phyloP scores from a whole-genome alignment of 2,329 filamentous ascomycete species.

The Cladosporium colombiae region DNA sequence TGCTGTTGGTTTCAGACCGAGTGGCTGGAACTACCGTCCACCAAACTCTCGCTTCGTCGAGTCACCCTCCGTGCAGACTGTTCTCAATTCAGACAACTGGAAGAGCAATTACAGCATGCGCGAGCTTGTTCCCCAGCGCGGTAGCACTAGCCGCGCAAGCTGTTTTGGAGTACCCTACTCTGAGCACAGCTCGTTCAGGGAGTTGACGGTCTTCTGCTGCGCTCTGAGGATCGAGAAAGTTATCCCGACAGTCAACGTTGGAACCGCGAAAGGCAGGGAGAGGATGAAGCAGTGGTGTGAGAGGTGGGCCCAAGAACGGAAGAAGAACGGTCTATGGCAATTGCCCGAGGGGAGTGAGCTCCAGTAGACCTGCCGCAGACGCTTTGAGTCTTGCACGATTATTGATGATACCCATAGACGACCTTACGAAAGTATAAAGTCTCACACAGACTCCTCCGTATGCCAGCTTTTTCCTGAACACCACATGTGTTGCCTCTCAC shows the following conservation, averaged over 20 bases:
- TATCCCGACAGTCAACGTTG: conserved; percentile 91
- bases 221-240: conserved; percentile 82
- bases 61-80: conserved; percentile 63
- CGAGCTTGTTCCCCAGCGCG: conserved; percentile 78
- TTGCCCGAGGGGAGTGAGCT: conserved; percentile 29
- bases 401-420: background rate
- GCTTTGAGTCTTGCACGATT: background rate
- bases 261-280: conserved; percentile 62
- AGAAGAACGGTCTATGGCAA: conserved; percentile 61
- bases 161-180: conserved; percentile 95
- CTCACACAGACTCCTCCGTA: background rate
- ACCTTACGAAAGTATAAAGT: background rate
- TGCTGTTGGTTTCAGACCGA: conserved; percentile 87
- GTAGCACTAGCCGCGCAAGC: conserved; percentile 76
- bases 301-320: conserved; percentile 62
- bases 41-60: conserved; percentile 63
- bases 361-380: background rate
- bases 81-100: conserved; percentile 72
- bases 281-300: conserved; percentile 68
- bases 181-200: conserved; percentile 92
- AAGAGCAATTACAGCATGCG: conserved; percentile 68
- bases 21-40: conserved; percentile 90
- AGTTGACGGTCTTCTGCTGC: conserved; percentile 92
- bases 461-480: background rate
- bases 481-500: background rate